Percentiles rank a stretch among this genome's conserved stretches.
phyloP scores from a whole-genome alignment of 306 rosid species.

The Aeschynomene evenia region DNA sequence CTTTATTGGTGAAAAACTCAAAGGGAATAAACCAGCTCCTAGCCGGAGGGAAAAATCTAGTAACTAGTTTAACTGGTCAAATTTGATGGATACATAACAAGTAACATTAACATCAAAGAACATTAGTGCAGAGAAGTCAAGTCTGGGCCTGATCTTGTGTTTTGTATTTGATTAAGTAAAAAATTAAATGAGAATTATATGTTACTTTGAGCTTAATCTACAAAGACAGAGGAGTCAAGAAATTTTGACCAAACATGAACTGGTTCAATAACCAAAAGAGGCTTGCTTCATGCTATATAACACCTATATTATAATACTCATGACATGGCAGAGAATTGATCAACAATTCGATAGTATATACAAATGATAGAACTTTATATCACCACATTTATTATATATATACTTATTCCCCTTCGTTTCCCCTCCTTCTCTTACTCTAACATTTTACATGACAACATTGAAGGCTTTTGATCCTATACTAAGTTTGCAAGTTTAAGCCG shows the following conservation, averaged over 20 bases:
- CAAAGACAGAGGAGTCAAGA: constrained; percentile 10
- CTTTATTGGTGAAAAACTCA: background rate
- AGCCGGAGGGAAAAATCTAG: background rate
- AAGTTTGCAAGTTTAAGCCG: background rate
- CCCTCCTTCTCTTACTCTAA: background rate
- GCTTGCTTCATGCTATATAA: background rate
- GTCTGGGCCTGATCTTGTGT: constrained; percentile 1
- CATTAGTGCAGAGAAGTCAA: constrained; percentile 9
- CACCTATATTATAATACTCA: constrained; percentile 11
- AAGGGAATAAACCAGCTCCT: background rate
- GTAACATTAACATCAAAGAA: background rate
- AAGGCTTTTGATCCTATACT: background rate
- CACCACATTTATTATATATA: background rate
- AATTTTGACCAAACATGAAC: constrained; percentile 1
- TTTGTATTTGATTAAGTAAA: constrained; percentile 9
- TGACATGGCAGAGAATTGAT: background rate
- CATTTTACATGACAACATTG: background rate
- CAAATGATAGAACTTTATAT: background rate
- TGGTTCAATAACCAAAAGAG: constrained; percentile 8
- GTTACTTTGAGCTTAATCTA: background rate
- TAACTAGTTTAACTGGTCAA: constrained; percentile 15
- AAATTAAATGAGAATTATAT: background rate
- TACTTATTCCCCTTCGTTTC: background rate
- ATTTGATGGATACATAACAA: constrained; percentile 1
- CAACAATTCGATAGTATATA: background rate